Evolutionary conservation across 2,329 filamentous ascomycete species (phyloP), one percentile per base, ranked within the genome.

Genomic region (Arthroderma sp.): DNA sequence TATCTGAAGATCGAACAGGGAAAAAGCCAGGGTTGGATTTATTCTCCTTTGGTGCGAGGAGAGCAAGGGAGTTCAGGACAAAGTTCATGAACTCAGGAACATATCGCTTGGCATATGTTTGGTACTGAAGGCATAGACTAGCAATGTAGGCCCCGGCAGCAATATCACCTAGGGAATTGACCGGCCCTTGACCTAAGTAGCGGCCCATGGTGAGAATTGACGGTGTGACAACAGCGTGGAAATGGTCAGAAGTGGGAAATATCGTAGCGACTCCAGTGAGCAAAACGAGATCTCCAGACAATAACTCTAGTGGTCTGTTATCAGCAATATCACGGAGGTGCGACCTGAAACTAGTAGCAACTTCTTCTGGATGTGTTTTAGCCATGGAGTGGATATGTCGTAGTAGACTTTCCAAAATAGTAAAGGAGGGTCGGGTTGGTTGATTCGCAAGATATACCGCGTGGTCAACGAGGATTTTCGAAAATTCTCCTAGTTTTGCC

Each of bases 241-340:
- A 98, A 72, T 97, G 91, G 71, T 98, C 93, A 0, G 91, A 96
- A 0, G 93, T 95, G 3, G 93, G 91, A 66, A 95, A 98, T 56
- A 94, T 87, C 1, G 83, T 84, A 41, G 85, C 83, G 59, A 96
- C 82, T 0, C 88, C 90, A 0, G 88, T 91, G 37, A 98, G 75
- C n/a, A 95, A 74, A 21, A 90, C 74, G 19, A 98, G 73, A 66
- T 98, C 91, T 17, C 88, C 88, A n/a, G 78, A 68, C 11, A 70
- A 64, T 69, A 79, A 66, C 70, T 80, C 64, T 77, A 82, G 66
- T 0, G 76, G 70, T 28, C 76, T 77, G 1, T 78, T 71, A 11
- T 77, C 70, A 41, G 80, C 74, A 35, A 85, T 74, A 23, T 72
- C 68, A 59, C 77, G 75, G 21, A 98, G 77, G 62, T 87, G 84